Base-by-base conservation (phyloP, 2,329 filamentous ascomycete genomes). In the Cladosporium sp. region DNA sequence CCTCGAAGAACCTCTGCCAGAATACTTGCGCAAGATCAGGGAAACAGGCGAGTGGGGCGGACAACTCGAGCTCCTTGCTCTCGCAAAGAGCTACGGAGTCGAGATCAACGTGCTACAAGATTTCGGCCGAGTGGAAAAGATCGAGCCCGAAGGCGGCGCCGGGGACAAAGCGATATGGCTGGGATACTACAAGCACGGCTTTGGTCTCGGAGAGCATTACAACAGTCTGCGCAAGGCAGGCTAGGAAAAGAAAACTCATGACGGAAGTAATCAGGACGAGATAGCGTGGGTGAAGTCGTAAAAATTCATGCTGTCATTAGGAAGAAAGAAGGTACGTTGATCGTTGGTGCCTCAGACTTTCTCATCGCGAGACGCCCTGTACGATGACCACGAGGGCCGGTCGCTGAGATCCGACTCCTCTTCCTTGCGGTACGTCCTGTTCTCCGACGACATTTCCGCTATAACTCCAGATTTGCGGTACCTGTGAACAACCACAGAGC, bases 11-110 rank as follows among this genome's bases (percentile, higher is more conserved):
- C 87, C 89, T 16, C 76, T 97, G 56, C 86, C 86, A 3, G 81
- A 81, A 10, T 96, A 98, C 77, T 84, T 91, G 56, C 80, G 80
- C 56, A 92, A 91, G 80, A 91, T 99, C 67, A 82, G 89, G 68
- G 88, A 95, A 66, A 97, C 93, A 58, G 93, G 92, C 0, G 94
- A 97, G 79, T 99, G 95, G 95, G 95, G 95, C 59, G 95, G 95
- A 0, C 92, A 98, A 81, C 79, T 97, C 69, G 95, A 99, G 82
- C 79, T 99, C 65, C 83, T 89, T 77, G 95, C 95, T 28, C 83
- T 99, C 75, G 91, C 94, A 60, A 89, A 87, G 75, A 87, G 86
- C 64, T 98, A 96, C 73, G 86, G 86, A 3, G 87, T 95, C 12
- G 86, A 90, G 74, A 94, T 98, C 68, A 88, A 89, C 74, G 90